Conservation (phyloP, 768 basidiomycete species). For the Leccinum uliginosum region DNA sequence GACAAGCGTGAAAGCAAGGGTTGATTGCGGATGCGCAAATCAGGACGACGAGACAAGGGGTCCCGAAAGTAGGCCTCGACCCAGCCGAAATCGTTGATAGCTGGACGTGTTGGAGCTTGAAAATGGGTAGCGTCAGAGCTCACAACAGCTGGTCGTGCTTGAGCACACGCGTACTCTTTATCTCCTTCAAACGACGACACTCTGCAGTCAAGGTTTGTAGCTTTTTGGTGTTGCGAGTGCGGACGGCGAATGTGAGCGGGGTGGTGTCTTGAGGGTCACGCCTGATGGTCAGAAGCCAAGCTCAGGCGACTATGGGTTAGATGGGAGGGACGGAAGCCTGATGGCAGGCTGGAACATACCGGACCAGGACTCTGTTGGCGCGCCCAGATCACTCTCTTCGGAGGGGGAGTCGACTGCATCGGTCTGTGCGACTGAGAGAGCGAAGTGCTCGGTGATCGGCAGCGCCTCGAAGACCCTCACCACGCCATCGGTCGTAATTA, state of each 20-base stretch:
- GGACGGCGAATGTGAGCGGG: slow-evolving; percentile 43
- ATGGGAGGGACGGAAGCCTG: background rate
- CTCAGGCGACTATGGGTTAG: slow-evolving; percentile 29
- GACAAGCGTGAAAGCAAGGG: slow-evolving; percentile 57
- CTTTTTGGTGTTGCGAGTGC: slow-evolving; percentile 38
- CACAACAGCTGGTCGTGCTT: background rate
- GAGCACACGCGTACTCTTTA: slow-evolving; percentile 36
- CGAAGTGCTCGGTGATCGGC: slow-evolving; percentile 54
- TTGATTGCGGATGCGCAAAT: slow-evolving; percentile 48
- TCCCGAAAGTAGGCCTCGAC: slow-evolving; percentile 10
- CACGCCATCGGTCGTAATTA: background rate
- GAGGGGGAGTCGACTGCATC: slow-evolving; percentile 35
- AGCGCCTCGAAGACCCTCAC: slow-evolving; percentile 19
- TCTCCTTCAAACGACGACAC: slow-evolving; percentile 53
- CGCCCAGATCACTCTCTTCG: slow-evolving; percentile 17
- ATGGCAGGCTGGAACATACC: slow-evolving; percentile 31
- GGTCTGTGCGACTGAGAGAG: slow-evolving; percentile 55
- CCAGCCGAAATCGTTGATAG: slow-evolving; percentile 17
- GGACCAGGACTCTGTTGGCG: slow-evolving; percentile 32
- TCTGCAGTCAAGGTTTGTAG: slow-evolving; percentile 48
- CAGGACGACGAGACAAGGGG: slow-evolving; percentile 22
- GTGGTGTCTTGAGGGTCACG: slow-evolving; percentile 36
- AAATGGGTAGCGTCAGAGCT: background rate
- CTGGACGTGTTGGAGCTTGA: slow-evolving; percentile 11
- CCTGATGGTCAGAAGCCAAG: slow-evolving; percentile 51